Base-by-base conservation (phyloP, 768 basidiomycete species). In the Hygrocybe punicea region DNA sequence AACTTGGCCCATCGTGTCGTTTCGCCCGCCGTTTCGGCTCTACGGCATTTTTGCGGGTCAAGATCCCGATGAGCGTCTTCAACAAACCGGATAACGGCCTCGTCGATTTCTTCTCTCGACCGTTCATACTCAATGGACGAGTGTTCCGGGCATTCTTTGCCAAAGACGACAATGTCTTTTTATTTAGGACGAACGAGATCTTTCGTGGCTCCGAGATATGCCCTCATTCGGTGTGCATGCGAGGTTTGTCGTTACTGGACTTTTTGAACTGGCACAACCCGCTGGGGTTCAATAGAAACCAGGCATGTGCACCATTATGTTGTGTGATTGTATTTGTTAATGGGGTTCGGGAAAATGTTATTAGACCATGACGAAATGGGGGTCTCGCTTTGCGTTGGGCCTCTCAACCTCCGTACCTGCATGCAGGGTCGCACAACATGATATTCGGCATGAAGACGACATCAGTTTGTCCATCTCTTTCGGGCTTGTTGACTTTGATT, bases 21-120 rank as follows among this genome's bases (percentile, higher is more conserved):
- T 78, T 87, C 60, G 66, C 78, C 0, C 78, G 87, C 13, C 73
- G 81, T 4, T 87, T 84, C 64, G 87, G 87, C 0, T 87, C 86
- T n/a, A 71, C 73, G n/a, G 69, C 70, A 23, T 73, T 89, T 34
- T 63, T 90, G 4, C 75, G 81, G 2, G 65, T 87, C 55, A 78
- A 77, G 46, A 60, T 87, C 4, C 61, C 73, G 0, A 50, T 68
- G 0, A 9, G 69, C 1, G 57, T 79, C 9, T 48, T 69, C 10
- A 69, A 75, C 58, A 68, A 63, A 14, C 55, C 64, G 8, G 58
- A 69, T 5, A 65, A 72, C 1, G 56, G 61, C 14, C 67, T 84
- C 0, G 51, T 71, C n/a, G 55, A 69, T 0, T 84, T 77, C 55
- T 75, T 86, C 51, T 61, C 66, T 9, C 72, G 77, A 35, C 80